These are phyloP conservation scores for Termitomyces sp. DNA, from an alignment of 768 basidiomycete species.

Conservation along the genomic window DNA sequence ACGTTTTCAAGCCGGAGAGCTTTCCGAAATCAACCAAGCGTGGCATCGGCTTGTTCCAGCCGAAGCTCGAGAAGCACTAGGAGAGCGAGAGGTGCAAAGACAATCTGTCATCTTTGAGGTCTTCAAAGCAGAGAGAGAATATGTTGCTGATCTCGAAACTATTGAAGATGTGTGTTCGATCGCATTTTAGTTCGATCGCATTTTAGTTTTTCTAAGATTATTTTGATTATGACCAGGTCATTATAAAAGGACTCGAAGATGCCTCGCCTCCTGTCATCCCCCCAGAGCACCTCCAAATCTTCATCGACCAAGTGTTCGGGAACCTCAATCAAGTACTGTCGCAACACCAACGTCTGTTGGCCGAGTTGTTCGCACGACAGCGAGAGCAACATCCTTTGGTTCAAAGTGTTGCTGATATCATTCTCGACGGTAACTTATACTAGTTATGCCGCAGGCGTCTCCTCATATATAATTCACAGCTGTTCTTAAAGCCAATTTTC, in stretches of 20 bases:
- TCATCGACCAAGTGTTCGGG: slow-evolving; percentile 80
- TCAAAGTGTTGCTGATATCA: slow-evolving; percentile 78
- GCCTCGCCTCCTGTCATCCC: slow-evolving; percentile 67
- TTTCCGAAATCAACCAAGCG: slow-evolving; percentile 69
- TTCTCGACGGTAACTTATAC: slow-evolving; percentile 64
- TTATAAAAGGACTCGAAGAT: slow-evolving; percentile 59
- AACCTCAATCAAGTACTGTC: slow-evolving; percentile 69
- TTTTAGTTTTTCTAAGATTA: not conserved
- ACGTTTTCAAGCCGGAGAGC: slow-evolving; percentile 64
- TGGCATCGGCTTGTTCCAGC: slow-evolving; percentile 80
- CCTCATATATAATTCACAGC: slow-evolving; percentile 26
- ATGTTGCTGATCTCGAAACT: slow-evolving; percentile 76
- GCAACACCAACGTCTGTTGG: slow-evolving; percentile 69
- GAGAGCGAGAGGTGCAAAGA: slow-evolving; percentile 75
- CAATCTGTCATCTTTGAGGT: slow-evolving; percentile 89
- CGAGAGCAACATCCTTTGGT: slow-evolving; percentile 83
- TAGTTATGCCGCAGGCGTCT: not conserved
- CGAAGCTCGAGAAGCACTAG: slow-evolving; percentile 68
- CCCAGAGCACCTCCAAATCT: slow-evolving; percentile 50
- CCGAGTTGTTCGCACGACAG: slow-evolving; percentile 74
- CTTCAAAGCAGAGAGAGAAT: slow-evolving; percentile 86
- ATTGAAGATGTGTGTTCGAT: slow-evolving; percentile 53
- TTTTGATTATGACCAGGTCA: slow-evolving; percentile 47
- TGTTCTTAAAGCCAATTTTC: slow-evolving; percentile 47
- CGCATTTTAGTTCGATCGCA: slow-evolving; percentile 8